Percentiles rank a stretch among this genome's conserved stretches.
Evolutionary conservation across 805 yeast species (phyloP).

Genomic region (Cyberlindnera xylosilytica): DNA sequence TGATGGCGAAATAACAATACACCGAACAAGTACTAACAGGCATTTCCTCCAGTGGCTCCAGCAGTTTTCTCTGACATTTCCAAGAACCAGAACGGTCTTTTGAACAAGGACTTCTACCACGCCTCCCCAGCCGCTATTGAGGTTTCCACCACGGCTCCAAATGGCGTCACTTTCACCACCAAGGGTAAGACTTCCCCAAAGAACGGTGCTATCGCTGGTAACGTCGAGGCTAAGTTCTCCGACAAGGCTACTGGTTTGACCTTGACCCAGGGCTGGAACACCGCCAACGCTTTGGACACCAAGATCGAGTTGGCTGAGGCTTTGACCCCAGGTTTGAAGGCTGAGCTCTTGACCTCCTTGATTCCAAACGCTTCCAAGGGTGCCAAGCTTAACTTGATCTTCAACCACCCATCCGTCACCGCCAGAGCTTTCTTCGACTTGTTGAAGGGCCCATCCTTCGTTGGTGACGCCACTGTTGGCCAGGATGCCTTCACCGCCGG

Average conservation of each 20-base stretch:
- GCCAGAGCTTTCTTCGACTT: conserved; percentile 95
- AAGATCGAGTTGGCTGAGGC: conserved; percentile 90
- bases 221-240: conserved; percentile 85
- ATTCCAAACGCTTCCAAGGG: conserved; percentile 83
- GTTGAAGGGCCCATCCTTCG: conserved; percentile 91
- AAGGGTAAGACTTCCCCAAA: conserved; percentile 78
- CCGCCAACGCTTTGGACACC: conserved; percentile 87
- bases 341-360: conserved; percentile 83
- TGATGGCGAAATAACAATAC: neutral
- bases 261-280: conserved; percentile 97
- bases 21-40: neutral
- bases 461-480: conserved; percentile 92
- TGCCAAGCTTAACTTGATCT: conserved; percentile 86
- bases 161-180: conserved; percentile 91
- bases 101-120: conserved; percentile 92
- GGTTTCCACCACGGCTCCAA: conserved; percentile 90
- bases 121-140: conserved; percentile 82
- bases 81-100: conserved; percentile 86
- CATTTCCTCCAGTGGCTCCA: conserved; percentile 55
- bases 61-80: conserved; percentile 92
- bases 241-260: conserved; percentile 93
- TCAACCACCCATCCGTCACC: conserved; percentile 88
- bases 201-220: conserved; percentile 81
- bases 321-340: conserved; percentile 91
- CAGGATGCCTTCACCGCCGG: conserved; percentile 97